Base-by-base conservation (phyloP, 305 asterid species). In the Fraxinus sp. region DNA sequence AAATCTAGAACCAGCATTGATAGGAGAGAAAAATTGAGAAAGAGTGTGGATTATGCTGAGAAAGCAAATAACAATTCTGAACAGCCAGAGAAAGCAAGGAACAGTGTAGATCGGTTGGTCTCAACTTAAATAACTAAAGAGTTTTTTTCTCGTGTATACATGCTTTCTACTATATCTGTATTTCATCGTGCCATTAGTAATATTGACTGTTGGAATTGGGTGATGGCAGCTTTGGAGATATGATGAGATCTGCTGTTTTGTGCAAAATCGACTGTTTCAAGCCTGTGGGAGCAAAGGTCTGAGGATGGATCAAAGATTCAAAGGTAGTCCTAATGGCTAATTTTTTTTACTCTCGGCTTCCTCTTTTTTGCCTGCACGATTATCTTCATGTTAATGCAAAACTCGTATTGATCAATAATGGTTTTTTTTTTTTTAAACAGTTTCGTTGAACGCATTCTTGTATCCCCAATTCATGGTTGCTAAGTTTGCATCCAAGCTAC, bases 71-170 rank as follows among this genome's bases (percentile, higher is more conserved):
- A 76, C 85, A 88, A 78, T 55, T 77, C 88, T 75, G 97, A 94
- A 88, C 97, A 90, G 82, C 91, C 94, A 36, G 98, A 94, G 86
- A 91, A 84, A 91, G 89, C 97, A 30, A 86, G 97, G 90, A 95
- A 94, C 88, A 95, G 99, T 90, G 94, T 94, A 82, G 97, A 94
- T 83, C 98, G 98, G 99, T 95, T 81, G 88, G 97, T 79, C 87
- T 88, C 83, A 76, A 85, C 79, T 87, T 87, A 78, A 82, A 80
- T 87, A 77, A 80, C 85, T 88, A 62, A 62, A 30, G 16, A 46
- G 71, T 26, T 80, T 78, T 85, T 78, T 89, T 73, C 82, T 81
- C 83, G 5, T 46, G 57, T 13, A 46, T 46, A 35, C 55, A 52
- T 79, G 62, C 33, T 83, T 68, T 59, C 77, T 81, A 57, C 2